Evolutionary conservation across 2,329 filamentous ascomycete genomes (phyloP).

Genomic region (Neophaeococcomyces aloes): DNA sequence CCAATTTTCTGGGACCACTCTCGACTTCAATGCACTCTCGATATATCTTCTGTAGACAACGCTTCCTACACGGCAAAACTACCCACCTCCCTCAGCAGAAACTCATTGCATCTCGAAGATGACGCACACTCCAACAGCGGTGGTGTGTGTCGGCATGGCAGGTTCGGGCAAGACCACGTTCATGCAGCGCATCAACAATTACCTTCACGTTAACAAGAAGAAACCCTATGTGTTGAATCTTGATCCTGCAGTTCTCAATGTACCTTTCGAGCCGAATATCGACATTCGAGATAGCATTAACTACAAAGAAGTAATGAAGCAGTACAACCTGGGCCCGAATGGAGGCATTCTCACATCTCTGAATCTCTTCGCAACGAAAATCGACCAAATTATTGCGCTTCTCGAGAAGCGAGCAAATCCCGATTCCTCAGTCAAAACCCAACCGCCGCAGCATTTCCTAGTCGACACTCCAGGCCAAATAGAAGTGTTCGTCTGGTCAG

Average conservation of each 20-base stretch:
- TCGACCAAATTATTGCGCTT: conserved; percentile 83
- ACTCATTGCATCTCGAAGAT: too few relatives aligned
- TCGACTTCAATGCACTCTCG: neutral
- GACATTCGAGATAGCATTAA: conserved; percentile 98
- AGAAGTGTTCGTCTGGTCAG: conserved; percentile 97
- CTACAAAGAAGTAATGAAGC: conserved; percentile 99
- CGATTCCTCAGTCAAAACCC: conserved; percentile 49
- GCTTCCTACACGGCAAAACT: neutral
- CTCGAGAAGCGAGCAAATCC: conserved; percentile 77
- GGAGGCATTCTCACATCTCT: conserved; percentile 91
- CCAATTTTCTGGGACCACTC: neutral
- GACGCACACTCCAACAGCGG: conserved; percentile 54
- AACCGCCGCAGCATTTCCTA: conserved; percentile 69
- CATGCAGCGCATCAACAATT: conserved; percentile 93
- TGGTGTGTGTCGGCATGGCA: conserved; percentile 98
- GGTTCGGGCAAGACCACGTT: conserved; percentile 99
- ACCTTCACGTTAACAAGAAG: conserved; percentile 69
- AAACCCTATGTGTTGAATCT: conserved; percentile 95
- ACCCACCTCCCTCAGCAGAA: too few relatives aligned
- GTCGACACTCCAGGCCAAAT: conserved; percentile 97
- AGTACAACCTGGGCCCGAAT: conserved; percentile 95
- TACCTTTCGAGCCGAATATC: conserved; percentile 95
- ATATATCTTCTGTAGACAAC: neutral
- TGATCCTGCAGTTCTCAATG: conserved; percentile 83
- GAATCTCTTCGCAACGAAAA: conserved; percentile 95